phyloP scores from a whole-genome alignment of 2,329 filamentous ascomycete species.

The Xylaria polymorpha region DNA sequence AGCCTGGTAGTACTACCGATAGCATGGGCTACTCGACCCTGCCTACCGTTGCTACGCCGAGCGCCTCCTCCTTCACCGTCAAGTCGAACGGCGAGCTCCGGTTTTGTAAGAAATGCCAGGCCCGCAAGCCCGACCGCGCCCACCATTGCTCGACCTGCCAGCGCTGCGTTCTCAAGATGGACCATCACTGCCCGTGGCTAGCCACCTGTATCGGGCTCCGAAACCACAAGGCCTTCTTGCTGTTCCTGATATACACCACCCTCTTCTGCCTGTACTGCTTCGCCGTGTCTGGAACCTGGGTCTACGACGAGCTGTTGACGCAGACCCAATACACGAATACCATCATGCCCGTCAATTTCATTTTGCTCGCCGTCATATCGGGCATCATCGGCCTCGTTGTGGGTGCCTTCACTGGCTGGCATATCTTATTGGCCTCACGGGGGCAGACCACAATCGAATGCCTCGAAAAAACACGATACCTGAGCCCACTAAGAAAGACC shows the following conservation, averaged over 20 bases:
- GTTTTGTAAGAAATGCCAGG: slow-evolving; percentile 98
- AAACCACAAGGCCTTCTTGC: slow-evolving; percentile 95
- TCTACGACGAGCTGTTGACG: slow-evolving; percentile 84
- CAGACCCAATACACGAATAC: slow-evolving; percentile 78
- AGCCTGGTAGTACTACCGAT: slow-evolving; percentile 78
- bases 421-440: slow-evolving; percentile 80
- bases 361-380: slow-evolving; percentile 85
- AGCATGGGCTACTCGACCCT: slow-evolving; percentile 80
- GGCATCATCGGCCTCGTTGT: slow-evolving; percentile 93
- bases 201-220: slow-evolving; percentile 92
- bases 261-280: slow-evolving; percentile 88
- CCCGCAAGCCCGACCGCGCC: slow-evolving; percentile 91
- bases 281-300: slow-evolving; percentile 80
- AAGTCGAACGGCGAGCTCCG: slow-evolving; percentile 88
- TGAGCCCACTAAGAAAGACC: slow-evolving; percentile 79
- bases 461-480: slow-evolving; percentile 93
- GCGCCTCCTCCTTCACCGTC: slow-evolving; percentile 83
- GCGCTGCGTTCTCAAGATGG: slow-evolving; percentile 98
- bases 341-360: slow-evolving; percentile 88
- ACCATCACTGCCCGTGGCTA: slow-evolving; percentile 98
- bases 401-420: slow-evolving; percentile 90
- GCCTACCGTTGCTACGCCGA: slow-evolving; percentile 74
- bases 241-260: slow-evolving; percentile 91
- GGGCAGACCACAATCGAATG: slow-evolving; percentile 97
- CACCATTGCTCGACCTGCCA: slow-evolving; percentile 97